A percentile compares a stretch with the other conserved stretches of the same genome.
Conservation (phyloP, 2,329 filamentous ascomycete species). For the Gaeumannomyces tritici region DNA sequence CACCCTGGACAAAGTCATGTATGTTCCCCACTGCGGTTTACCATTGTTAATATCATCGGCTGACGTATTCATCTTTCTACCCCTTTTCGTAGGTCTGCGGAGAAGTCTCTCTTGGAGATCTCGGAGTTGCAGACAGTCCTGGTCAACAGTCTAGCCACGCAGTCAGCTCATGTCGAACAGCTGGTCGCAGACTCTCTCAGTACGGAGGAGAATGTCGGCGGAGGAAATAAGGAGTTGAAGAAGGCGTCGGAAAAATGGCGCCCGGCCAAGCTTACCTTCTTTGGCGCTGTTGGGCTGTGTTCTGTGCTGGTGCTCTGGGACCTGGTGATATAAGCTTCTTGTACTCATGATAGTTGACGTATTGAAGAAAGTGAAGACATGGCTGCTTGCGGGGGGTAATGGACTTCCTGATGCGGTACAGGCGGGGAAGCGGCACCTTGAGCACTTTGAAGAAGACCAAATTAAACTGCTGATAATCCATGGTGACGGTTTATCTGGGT, state of each 20-base stretch:
- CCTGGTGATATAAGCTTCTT: slow-evolving; percentile 42
- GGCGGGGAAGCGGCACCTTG: too few species aligned
- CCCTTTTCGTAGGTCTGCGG: slow-evolving; percentile 54
- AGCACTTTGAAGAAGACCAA: too few species aligned
- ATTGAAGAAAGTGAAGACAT: too few species aligned
- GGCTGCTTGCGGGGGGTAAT: too few species aligned
- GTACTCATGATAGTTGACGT: background rate
- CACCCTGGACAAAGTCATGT: slow-evolving; percentile 91
- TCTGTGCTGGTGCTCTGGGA: slow-evolving; percentile 71
- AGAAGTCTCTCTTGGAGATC: slow-evolving; percentile 87
- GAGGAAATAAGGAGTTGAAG: slow-evolving; percentile 86
- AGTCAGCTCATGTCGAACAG: slow-evolving; percentile 83
- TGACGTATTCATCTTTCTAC: background rate
- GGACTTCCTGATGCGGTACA: too few species aligned
- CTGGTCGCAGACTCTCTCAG: slow-evolving; percentile 74
- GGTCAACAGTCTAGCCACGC: slow-evolving; percentile 73
- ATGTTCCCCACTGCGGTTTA: slow-evolving; percentile 27
- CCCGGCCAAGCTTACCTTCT: slow-evolving; percentile 69
- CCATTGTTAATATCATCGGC: background rate
- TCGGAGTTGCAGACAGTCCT: slow-evolving; percentile 85
- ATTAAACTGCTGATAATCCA: too few species aligned
- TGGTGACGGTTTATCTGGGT: too few species aligned
- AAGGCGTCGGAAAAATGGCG: slow-evolving; percentile 65
- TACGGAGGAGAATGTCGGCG: slow-evolving; percentile 78
- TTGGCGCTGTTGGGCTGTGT: slow-evolving; percentile 67